A percentile compares a stretch with the other conserved stretches of the same genome.
phyloP scores from a whole-genome alignment of 1,139 yeast genomes.

The Debaryomyces subglobosus region DNA sequence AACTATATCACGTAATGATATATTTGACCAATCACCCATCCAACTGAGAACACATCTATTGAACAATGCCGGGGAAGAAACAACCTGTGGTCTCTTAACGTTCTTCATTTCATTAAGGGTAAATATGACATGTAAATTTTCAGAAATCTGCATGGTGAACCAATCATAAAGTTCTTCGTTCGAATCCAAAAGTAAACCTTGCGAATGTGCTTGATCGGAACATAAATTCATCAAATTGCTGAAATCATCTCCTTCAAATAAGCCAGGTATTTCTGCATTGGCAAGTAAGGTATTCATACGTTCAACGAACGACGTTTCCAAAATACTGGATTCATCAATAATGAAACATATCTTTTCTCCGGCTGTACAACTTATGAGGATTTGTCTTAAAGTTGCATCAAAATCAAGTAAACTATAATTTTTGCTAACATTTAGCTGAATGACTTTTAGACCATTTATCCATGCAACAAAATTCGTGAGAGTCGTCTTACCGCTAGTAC shows the following conservation, averaged over 20 bases:
- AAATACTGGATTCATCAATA: conserved; percentile 77
- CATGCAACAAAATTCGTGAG: conserved; percentile 83
- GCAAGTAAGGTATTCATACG: conserved; percentile 91
- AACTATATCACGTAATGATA: conserved; percentile 56
- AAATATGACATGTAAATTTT: conserved; percentile 81
- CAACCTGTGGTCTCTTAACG: conserved; percentile 39
- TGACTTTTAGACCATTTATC: conserved; percentile 76
- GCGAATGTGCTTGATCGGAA: conserved; percentile 57
- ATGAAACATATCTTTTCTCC: conserved; percentile 74
- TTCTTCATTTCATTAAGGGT: conserved; percentile 63
- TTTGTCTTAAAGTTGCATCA: conserved; percentile 60
- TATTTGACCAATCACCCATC: conserved; percentile 82
- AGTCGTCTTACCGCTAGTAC: conserved; percentile 82
- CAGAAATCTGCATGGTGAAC: conserved; percentile 71
- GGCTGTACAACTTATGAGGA: conserved; percentile 49
- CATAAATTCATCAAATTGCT: conserved; percentile 58
- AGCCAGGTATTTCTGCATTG: conserved; percentile 89
- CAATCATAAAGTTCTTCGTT: conserved; percentile 75
- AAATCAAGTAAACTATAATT: conserved; percentile 64
- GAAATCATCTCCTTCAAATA: conserved; percentile 79
- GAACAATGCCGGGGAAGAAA: conserved; percentile 87
- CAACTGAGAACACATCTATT: conserved; percentile 89
- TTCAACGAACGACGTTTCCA: conserved; percentile 81
- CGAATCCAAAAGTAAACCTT: conserved; percentile 67
- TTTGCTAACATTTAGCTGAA: conserved; percentile 60